phyloP scores from a whole-genome alignment of 2,329 filamentous ascomycete species.

The Penicillium brasilianum region DNA sequence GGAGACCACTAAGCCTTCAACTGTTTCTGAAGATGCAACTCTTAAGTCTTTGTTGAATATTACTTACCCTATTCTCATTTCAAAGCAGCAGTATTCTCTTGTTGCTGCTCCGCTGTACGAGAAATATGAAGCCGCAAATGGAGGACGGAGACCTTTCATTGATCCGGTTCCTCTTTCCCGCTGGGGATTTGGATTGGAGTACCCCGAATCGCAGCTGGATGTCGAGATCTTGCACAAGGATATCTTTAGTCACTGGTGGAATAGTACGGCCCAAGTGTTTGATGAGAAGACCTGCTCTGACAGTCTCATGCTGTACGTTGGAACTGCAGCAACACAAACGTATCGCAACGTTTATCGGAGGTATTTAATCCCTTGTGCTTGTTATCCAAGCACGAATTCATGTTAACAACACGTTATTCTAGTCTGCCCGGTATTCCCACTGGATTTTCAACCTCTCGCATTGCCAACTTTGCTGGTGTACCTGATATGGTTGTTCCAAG shows the following conservation, averaged over 20 bases:
- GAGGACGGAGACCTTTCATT: conserved; percentile 55
- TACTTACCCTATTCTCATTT: conserved; percentile 31
- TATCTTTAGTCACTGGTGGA: conserved; percentile 51
- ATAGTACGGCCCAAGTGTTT: conserved; percentile 3
- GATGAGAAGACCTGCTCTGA: not conserved
- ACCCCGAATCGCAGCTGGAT: conserved; percentile 45
- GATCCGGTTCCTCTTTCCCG: conserved; percentile 56
- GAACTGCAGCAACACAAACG: not conserved
- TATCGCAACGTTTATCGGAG: conserved; percentile 54
- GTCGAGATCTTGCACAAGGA: conserved; percentile 58
- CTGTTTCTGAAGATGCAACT: not conserved
- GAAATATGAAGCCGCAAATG: conserved; percentile 54
- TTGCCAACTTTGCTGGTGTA: conserved; percentile 39
- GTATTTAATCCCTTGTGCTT: too few relatives aligned
- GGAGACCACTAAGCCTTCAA: not conserved
- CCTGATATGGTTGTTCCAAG: conserved; percentile 40
- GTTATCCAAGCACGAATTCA: too few relatives aligned
- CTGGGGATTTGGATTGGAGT: conserved; percentile 54
- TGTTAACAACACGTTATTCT: too few relatives aligned
- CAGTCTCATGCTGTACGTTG: not conserved
- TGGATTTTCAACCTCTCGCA: conserved; percentile 51
- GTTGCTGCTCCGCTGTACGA: conserved; percentile 57
- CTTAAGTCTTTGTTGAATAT: not conserved
- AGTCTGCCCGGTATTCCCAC: conserved; percentile 52
- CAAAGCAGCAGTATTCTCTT: conserved; percentile 51